Conservation (phyloP, 106 monocot genomes). For the Dactylorhiza incarnata region DNA sequence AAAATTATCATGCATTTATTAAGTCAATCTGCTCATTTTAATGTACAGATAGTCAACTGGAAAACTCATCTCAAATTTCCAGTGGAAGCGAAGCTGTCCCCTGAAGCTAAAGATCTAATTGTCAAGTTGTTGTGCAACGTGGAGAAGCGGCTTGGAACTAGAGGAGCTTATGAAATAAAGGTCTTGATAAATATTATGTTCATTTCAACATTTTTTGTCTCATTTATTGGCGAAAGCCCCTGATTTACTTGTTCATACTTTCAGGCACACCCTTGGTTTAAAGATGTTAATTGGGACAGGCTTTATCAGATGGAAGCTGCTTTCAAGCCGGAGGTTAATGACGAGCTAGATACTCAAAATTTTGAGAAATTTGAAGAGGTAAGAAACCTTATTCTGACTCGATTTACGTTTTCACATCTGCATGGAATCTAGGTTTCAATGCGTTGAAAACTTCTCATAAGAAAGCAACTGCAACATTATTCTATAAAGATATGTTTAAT, state of each 20-base stretch:
- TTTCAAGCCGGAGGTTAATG: conserved; percentile 33
- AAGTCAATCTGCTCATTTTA: conserved; percentile 5
- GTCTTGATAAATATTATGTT: conserved; percentile 4
- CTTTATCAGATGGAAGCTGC: conserved; percentile 40
- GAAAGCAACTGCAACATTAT: neutral
- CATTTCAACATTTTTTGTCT: neutral
- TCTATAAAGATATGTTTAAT: neutral
- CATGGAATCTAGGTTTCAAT: neutral
- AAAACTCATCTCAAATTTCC: conserved; percentile 39
- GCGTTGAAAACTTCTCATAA: neutral
- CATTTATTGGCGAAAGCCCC: neutral
- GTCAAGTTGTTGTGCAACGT: conserved; percentile 31
- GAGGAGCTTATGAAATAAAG: conserved; percentile 36
- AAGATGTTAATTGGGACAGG: conserved; percentile 20
- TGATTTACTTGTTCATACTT: neutral
- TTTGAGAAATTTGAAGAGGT: conserved; percentile 50
- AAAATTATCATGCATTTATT: neutral
- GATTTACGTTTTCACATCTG: neutral
- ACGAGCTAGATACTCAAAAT: conserved; percentile 40
- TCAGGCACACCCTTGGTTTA: conserved; percentile 39
- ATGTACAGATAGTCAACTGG: conserved; percentile 36
- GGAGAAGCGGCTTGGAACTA: conserved; percentile 27
- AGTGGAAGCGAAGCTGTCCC: conserved; percentile 29
- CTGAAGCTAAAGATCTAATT: conserved; percentile 39
- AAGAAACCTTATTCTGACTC: neutral